Conservation (phyloP, 208 protist genomes). For the Leishmania gerbilli region DNA sequence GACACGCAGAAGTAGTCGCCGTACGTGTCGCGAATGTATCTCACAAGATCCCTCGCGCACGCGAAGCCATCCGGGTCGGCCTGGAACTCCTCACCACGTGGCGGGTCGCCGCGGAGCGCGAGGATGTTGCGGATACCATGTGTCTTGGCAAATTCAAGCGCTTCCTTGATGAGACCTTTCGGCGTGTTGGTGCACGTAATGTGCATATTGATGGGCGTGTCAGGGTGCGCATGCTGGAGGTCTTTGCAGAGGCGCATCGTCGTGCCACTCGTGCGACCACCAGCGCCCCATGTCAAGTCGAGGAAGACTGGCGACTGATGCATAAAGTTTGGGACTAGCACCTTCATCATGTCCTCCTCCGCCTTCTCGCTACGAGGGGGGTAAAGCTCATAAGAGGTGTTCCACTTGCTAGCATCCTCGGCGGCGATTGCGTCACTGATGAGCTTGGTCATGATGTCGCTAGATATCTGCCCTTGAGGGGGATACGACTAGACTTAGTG, state of each 20-base stretch:
- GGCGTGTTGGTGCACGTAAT: constrained; percentile 96
- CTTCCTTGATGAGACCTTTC: constrained; percentile 62
- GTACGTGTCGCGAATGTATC: constrained; percentile 91
- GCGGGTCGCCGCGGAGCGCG: constrained; percentile 93
- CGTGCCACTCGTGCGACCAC: constrained; percentile 82
- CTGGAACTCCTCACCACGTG: constrained; percentile 57
- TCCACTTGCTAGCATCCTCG: constrained; percentile 52
- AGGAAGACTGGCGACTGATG: constrained; percentile 89
- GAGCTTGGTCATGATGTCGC: constrained; percentile 20
- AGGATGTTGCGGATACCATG: constrained; percentile 96
- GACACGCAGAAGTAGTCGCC: constrained; percentile 96
- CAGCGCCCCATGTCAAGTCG: constrained; percentile 97
- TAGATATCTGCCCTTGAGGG: background rate
- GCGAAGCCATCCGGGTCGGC: constrained; percentile 74
- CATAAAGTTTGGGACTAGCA: constrained; percentile 81
- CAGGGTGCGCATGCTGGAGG: constrained; percentile 86
- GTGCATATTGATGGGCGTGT: constrained; percentile 83
- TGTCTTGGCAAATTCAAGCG: constrained; percentile 79
- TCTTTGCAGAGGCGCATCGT: constrained; percentile 82
- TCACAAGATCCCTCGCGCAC: constrained; percentile 95
- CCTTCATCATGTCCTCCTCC: constrained; percentile 83
- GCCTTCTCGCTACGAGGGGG: constrained; percentile 93
- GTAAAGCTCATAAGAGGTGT: constrained; percentile 96
- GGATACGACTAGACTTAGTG: background rate
- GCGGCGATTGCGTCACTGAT: constrained; percentile 36